These are phyloP conservation scores for Helianthus tuberosus DNA, from an alignment of 129 eudicot genomes.

Conservation along the genomic window DNA sequence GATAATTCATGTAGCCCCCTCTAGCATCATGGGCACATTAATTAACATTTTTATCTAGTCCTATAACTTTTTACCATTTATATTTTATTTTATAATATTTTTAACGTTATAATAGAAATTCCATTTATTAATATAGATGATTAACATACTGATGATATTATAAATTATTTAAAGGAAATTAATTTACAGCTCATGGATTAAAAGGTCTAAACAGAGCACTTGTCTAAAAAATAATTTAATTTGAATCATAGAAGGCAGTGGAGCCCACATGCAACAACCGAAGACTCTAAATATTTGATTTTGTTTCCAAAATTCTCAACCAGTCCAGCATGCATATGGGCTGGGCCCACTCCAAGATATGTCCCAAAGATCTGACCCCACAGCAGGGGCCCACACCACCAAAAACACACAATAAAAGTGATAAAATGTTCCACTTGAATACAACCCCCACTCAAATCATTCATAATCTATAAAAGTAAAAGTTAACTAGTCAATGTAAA, in stretches of 20 bases:
- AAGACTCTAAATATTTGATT: conserved; percentile 39
- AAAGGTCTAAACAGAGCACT: neutral
- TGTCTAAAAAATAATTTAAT: neutral
- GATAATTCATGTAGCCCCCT: too few relatives aligned
- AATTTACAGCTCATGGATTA: neutral
- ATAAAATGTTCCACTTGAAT: conserved; percentile 30
- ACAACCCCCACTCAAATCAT: conserved; percentile 32
- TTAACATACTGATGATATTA: too few relatives aligned
- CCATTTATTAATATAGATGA: too few relatives aligned
- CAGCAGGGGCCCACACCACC: conserved; percentile 26
- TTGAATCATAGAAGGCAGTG: conserved; percentile 32
- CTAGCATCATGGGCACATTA: too few relatives aligned
- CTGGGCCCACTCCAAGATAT: conserved; percentile 32
- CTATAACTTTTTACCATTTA: too few relatives aligned
- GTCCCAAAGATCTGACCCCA: conserved; percentile 28
- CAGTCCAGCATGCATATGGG: conserved; percentile 42
- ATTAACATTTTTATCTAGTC: too few relatives aligned
- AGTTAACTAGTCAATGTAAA: conserved; percentile 13
- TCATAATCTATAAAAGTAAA: conserved; percentile 23
- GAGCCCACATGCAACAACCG: conserved; percentile 35
- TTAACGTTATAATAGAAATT: too few relatives aligned
- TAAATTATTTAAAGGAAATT: too few relatives aligned
- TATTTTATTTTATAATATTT: too few relatives aligned
- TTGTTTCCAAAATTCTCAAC: conserved; percentile 36
- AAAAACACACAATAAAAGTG: conserved; percentile 23